phyloP scores from a whole-genome alignment of 139 green algal genomes.

The Auxenochlorella pyrenoidosa region DNA sequence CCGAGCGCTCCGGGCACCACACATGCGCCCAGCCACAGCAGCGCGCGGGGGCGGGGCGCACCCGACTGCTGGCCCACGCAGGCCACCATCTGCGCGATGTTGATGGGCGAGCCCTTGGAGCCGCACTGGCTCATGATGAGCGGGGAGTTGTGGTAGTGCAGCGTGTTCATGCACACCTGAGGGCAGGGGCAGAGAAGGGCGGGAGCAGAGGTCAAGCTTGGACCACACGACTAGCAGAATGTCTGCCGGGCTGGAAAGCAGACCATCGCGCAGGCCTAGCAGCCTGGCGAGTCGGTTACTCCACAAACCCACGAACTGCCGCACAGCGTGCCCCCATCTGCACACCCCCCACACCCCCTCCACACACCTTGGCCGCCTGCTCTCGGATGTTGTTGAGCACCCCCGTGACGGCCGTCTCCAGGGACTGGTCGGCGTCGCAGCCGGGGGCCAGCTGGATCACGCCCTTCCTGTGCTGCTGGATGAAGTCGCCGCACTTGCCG shows the following conservation, averaged over 20 bases:
- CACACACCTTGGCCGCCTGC: constrained; percentile 80
- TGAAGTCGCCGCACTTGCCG: constrained; percentile 72
- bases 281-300: too few species aligned
- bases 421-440: constrained; percentile 88
- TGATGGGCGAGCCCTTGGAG: constrained; percentile 96
- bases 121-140: constrained; percentile 98
- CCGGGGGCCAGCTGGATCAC: constrained; percentile 84
- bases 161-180: constrained; percentile 88
- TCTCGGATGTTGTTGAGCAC: constrained; percentile 94
- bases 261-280: too few species aligned
- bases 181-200: too few species aligned
- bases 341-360: too few species aligned
- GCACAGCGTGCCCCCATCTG: too few species aligned
- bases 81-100: constrained; percentile 97
- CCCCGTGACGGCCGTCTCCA: constrained; percentile 87
- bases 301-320: too few species aligned
- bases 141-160: constrained; percentile 88
- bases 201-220: neutral
- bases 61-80: constrained; percentile 96
- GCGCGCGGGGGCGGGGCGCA: too few species aligned
- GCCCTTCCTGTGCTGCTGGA: constrained; percentile 75
- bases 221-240: too few species aligned
- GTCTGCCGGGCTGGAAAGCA: too few species aligned
- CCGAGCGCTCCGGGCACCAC: too few species aligned
- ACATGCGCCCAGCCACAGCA: too few species aligned